These are phyloP conservation scores for Allomyces macrogynus DNA, from an alignment of 192 early-diverging fungal genomes.

Conservation along the genomic window DNA sequence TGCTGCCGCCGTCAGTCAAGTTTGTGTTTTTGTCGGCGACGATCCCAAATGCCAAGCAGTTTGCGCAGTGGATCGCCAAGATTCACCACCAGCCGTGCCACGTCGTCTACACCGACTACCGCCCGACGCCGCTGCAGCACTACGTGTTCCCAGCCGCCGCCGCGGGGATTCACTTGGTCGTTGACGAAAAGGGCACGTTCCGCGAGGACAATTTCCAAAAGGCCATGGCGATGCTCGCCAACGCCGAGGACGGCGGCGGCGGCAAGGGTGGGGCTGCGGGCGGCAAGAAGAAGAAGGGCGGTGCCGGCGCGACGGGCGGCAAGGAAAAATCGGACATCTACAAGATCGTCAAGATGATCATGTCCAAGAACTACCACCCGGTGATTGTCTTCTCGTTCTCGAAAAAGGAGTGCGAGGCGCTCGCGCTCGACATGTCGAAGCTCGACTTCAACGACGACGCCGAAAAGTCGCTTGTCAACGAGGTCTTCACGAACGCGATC, in stretches of 20 bases:
- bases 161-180: constrained; percentile 84
- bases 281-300: constrained; percentile 30
- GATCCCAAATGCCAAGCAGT: constrained; percentile 96
- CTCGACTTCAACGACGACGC: constrained; percentile 65
- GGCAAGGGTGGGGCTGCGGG: constrained; percentile 16
- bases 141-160: constrained; percentile 81
- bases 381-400: constrained; percentile 94
- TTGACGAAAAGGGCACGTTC: constrained; percentile 89
- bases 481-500: constrained; percentile 77
- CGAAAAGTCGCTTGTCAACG: constrained; percentile 61
- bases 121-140: constrained; percentile 92
- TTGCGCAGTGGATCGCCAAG: constrained; percentile 95
- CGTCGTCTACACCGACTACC: constrained; percentile 92
- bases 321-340: constrained; percentile 49
- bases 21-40: constrained; percentile 94
- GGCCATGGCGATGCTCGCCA: constrained; percentile 52
- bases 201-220: constrained; percentile 90
- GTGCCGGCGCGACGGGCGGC: constrained; percentile 4
- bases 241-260: constrained; percentile 30
- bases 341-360: constrained; percentile 90
- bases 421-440: constrained; percentile 78
- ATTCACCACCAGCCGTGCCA: constrained; percentile 94
- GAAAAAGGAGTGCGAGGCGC: constrained; percentile 78
- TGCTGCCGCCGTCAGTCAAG: constrained; percentile 78
- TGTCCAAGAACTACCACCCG: constrained; percentile 88